phyloP scores from a whole-genome alignment of 164 flowering plant species.

The Chimonanthus salicifolius region DNA sequence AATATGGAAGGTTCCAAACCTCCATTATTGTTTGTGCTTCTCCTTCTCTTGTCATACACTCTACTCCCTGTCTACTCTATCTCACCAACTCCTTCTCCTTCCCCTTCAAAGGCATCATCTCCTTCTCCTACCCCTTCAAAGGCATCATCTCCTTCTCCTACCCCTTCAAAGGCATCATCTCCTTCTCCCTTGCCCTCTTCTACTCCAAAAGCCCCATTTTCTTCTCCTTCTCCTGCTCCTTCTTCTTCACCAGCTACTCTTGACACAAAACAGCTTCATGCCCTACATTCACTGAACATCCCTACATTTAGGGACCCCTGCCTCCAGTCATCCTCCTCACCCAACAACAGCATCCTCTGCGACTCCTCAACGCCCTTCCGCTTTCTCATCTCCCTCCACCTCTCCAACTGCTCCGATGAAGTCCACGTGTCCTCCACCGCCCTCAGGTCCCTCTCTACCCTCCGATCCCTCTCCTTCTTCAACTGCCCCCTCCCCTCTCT shows the following conservation, averaged over 20 bases:
- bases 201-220: slow-evolving; percentile 10
- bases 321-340: slow-evolving; percentile 27
- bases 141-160: slow-evolving; percentile 8
- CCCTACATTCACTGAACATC: slow-evolving; percentile 77
- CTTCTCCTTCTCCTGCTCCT: slow-evolving; percentile 11
- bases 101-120: too few relatives aligned
- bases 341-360: slow-evolving; percentile 52
- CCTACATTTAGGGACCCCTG: slow-evolving; percentile 83
- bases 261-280: slow-evolving; percentile 77
- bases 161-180: slow-evolving; percentile 11
- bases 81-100: slow-evolving; percentile 7
- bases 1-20: slow-evolving; percentile 21
- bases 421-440: slow-evolving; percentile 65
- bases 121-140: too few relatives aligned
- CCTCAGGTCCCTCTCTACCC: slow-evolving; percentile 65
- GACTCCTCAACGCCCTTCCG: slow-evolving; percentile 70
- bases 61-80: slow-evolving; percentile 5
- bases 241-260: slow-evolving; percentile 36
- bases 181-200: slow-evolving; percentile 9
- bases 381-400: slow-evolving; percentile 70
- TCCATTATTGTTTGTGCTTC: slow-evolving; percentile 5
- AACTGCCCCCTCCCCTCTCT: slow-evolving; percentile 62
- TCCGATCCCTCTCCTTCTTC: slow-evolving; percentile 47
- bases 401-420: slow-evolving; percentile 79
- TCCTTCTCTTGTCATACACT: slow-evolving; percentile 12